A percentile compares a stretch with the other conserved stretches of the same genome.
Evolutionary conservation across 352 stramenopile species (phyloP).

Genomic region (Hyaloperonospora arabidopsidis): DNA sequence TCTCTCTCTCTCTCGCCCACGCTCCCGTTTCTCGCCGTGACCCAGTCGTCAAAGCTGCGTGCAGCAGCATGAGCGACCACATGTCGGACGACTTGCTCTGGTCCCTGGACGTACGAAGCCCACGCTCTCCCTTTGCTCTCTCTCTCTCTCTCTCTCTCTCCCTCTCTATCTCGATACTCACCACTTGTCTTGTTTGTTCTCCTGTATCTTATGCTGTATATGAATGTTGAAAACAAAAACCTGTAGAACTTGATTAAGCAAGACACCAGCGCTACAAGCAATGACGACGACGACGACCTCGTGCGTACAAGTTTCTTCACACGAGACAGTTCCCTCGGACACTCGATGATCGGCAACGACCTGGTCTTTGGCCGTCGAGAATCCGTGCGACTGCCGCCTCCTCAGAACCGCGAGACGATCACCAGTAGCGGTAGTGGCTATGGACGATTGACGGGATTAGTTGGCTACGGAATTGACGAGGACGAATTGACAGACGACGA

Average conservation of each 20-base stretch:
- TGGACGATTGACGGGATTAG: slow-evolving; percentile 24
- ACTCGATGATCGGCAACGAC: slow-evolving; percentile 36
- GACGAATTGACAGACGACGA: slow-evolving; percentile 32
- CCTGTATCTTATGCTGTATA: slow-evolving; percentile 2
- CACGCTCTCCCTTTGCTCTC: not conserved
- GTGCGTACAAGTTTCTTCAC: slow-evolving; percentile 40
- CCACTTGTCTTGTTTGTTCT: not conserved
- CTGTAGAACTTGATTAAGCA: slow-evolving; percentile 39
- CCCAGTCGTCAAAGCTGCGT: slow-evolving; percentile 1
- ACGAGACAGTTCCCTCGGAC: slow-evolving; percentile 29
- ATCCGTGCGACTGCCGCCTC: slow-evolving; percentile 11
- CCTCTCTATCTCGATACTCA: too few species aligned
- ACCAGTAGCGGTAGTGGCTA: slow-evolving; percentile 8
- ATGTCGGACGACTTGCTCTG: slow-evolving; percentile 64
- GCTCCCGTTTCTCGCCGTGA: slow-evolving; percentile 1
- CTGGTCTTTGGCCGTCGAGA: slow-evolving; percentile 38
- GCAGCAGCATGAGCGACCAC: slow-evolving; percentile 38
- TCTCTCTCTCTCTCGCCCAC: slow-evolving; percentile 5
- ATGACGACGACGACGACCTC: slow-evolving; percentile 28
- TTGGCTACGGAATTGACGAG: slow-evolving; percentile 32
- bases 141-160: not conserved
- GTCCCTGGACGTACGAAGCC: slow-evolving; percentile 48
- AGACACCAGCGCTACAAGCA: slow-evolving; percentile 24
- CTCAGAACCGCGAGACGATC: slow-evolving; percentile 7
- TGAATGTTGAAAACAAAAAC: not conserved